Base-by-base conservation (phyloP, 805 yeast genomes). In the Saturnispora zaruensis region DNA sequence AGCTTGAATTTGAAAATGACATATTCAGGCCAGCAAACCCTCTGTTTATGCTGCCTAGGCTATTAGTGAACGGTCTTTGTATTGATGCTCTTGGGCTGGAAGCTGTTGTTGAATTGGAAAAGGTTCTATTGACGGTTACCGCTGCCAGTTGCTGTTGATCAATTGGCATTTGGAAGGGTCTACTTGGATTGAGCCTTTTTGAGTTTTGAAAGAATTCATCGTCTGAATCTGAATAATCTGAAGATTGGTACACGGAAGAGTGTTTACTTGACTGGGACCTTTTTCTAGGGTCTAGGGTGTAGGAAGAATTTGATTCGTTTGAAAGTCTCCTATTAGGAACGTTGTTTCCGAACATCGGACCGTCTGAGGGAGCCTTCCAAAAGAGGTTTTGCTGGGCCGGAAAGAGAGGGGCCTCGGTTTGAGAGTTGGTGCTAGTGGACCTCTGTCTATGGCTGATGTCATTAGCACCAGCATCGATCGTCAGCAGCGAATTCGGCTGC, bases 301-400 rank as follows among this genome's bases (percentile, higher is more conserved):
- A 70, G 0, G 81, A 76, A 38, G 75, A 66, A 4, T 76, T 59
- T 2, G 81, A 76, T 52, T 77, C 82, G 4, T 75, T 62, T 1
- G 81, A 76, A 3, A 71, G 69, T 45, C 79, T 61, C 33, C 54
- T 34, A 20, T 20, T 28, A 18, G 26, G 18, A 24, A 18, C 28
- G 8, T 11, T 32, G 23, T 21, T 26, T 13, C 33, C 41, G 9
- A 46, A 41, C 30, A n/a, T 55, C 0, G 82, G 81, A 74, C 77
- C 73, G 53, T 77, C 80, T 57, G 76, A 76, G 6, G 83, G 83
- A 4, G 77, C 83, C 57, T 77, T 79, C 84, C 84, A 79, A 61
- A 79, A 77, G 38, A 66, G 55, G 8, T 37, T 45, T 3, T 59
- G 63, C 45, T 58, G 66, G 8, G 40, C 51, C 28, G 34, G 25